Percentiles rank a stretch among this genome's conserved stretches.
Evolutionary conservation across 331 rosid species (phyloP).

Genomic region (Prunus yedoensis): DNA sequence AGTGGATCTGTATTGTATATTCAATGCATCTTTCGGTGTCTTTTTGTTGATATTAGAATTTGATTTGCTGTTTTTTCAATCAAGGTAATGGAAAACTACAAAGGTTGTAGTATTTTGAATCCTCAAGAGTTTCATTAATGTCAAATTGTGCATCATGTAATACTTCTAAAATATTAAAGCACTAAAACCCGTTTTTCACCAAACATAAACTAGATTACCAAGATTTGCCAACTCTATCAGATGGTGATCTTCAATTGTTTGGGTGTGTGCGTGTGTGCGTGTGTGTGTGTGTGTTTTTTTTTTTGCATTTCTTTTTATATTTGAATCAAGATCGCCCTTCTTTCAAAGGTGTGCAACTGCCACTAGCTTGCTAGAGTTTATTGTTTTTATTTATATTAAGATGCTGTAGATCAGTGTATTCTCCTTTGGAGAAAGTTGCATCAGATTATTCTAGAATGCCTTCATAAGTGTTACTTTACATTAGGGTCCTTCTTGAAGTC

Average conservation of each 20-base stretch:
- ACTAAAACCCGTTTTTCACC: neutral
- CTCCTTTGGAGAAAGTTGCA: neutral
- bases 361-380: neutral
- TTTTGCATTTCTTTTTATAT: neutral
- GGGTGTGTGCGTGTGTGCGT: neutral
- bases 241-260: conserved; percentile 6
- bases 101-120: neutral
- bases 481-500: neutral
- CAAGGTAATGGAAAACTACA: neutral
- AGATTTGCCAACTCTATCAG: neutral
- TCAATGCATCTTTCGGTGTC: neutral
- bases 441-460: neutral
- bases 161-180: neutral
- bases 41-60: neutral
- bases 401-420: neutral
- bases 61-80: neutral
- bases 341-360: neutral
- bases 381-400: neutral
- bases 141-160: neutral
- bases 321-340: neutral
- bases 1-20: conserved; percentile 39
- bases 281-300: neutral
- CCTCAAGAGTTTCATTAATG: neutral
- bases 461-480: neutral
- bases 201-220: conserved; percentile 6